phyloP scores from a whole-genome alignment of 192 early-diverging fungal genomes.

The Backusella morwellensis region DNA sequence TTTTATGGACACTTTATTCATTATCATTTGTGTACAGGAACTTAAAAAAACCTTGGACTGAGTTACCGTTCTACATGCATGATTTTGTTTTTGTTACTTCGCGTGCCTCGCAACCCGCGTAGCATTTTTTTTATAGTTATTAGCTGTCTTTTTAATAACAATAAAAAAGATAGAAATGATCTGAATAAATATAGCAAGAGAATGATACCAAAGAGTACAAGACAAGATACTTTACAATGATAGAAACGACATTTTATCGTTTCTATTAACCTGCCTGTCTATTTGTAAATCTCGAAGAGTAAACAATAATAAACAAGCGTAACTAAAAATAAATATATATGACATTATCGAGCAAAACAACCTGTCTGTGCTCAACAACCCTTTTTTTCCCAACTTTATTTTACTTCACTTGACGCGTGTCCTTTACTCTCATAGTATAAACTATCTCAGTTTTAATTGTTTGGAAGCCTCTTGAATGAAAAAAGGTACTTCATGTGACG shows the following conservation, averaged over 20 bases:
- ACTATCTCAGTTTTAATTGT: neutral
- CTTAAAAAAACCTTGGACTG: neutral
- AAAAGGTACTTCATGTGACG: neutral
- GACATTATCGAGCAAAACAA: neutral
- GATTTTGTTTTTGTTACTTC: neutral
- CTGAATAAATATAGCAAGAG: neutral
- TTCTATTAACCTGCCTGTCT: neutral
- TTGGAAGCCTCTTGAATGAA: too few species aligned
- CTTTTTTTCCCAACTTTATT: neutral
- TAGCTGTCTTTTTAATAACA: neutral
- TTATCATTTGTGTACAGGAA: neutral
- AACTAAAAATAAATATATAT: neutral
- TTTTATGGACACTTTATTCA: neutral
- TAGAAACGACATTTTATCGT: neutral
- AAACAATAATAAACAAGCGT: neutral
- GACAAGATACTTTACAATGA: neutral
- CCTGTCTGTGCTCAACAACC: neutral
- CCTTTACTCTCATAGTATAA: neutral
- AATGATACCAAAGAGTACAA: neutral
- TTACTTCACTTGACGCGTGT: neutral
- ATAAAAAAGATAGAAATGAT: neutral
- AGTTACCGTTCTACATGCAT: too few species aligned
- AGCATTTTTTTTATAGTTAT: neutral
- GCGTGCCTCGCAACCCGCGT: neutral
- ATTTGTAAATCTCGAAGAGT: neutral